These are phyloP conservation scores for Aspergillus sp. DNA, from an alignment of 2,329 filamentous ascomycete genomes.

Conservation along the genomic window DNA sequence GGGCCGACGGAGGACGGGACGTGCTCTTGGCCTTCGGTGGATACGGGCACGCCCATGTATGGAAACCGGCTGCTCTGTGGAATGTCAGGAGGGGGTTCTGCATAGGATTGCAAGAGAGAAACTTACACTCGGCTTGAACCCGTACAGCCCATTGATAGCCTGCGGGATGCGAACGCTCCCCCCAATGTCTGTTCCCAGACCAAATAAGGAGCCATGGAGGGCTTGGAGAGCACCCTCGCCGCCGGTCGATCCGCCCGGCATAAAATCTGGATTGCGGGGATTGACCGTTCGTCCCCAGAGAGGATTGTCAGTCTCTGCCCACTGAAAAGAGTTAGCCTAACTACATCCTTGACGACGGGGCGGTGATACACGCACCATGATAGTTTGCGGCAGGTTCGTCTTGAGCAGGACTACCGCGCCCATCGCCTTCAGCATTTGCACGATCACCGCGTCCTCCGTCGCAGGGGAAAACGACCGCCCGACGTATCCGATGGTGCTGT, in stretches of 20 bases:
- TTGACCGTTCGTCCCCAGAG: slow-evolving; percentile 53
- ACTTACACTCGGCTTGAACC: slow-evolving; percentile 45
- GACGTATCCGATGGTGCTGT: slow-evolving; percentile 61
- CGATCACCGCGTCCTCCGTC: slow-evolving; percentile 49
- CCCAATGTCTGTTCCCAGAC: slow-evolving; percentile 54
- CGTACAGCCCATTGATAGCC: slow-evolving; percentile 49
- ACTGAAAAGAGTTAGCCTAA: slow-evolving; percentile 31
- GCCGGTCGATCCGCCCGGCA: slow-evolving; percentile 50
- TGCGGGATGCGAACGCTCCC: slow-evolving; percentile 52
- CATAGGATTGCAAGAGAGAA: not conserved
- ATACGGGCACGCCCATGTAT: slow-evolving; percentile 59
- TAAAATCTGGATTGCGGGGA: slow-evolving; percentile 43
- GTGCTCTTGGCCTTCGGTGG: slow-evolving; percentile 64
- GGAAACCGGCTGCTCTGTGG: slow-evolving; percentile 57
- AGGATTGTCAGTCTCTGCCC: slow-evolving; percentile 56
- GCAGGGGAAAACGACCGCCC: slow-evolving; percentile 51
- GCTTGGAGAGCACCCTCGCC: slow-evolving; percentile 45
- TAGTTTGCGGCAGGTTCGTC: slow-evolving; percentile 52
- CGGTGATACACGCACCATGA: slow-evolving; percentile 44
- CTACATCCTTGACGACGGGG: not conserved
- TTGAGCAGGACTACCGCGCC: slow-evolving; percentile 57
- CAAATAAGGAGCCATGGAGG: slow-evolving; percentile 43
- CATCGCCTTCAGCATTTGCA: slow-evolving; percentile 48
- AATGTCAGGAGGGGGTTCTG: slow-evolving; percentile 28
- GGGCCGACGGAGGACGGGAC: slow-evolving; percentile 64